Evolutionary conservation across 176 grass and related monocot species (phyloP).

Genomic region (maize (Zea mays)): Zm-B73-REFERENCE-NAM-5.0 NC_050096.1:8491501-8492000

Average conservation of each 20-base stretch:
- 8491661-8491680: background rate
- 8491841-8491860: constrained; percentile 12
- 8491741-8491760: background rate
- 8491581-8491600: constrained; percentile 13
- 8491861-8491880: background rate
- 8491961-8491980: background rate
- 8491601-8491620: background rate
- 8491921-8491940: constrained; percentile 12
- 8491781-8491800: background rate
- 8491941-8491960: background rate
- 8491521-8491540: background rate
- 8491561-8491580: constrained; percentile 10
- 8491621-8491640: background rate
- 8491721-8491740: background rate
- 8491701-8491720: background rate
- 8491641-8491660: background rate
- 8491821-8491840: background rate
- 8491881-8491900: background rate
- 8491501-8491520: background rate
- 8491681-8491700: constrained; percentile 16
- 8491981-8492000: background rate
- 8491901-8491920: background rate
- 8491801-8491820: background rate
- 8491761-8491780: background rate
- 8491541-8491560: background rate